phyloP scores from a whole-genome alignment of 2,329 filamentous ascomycete species.

The Sphaerulina populicola region DNA sequence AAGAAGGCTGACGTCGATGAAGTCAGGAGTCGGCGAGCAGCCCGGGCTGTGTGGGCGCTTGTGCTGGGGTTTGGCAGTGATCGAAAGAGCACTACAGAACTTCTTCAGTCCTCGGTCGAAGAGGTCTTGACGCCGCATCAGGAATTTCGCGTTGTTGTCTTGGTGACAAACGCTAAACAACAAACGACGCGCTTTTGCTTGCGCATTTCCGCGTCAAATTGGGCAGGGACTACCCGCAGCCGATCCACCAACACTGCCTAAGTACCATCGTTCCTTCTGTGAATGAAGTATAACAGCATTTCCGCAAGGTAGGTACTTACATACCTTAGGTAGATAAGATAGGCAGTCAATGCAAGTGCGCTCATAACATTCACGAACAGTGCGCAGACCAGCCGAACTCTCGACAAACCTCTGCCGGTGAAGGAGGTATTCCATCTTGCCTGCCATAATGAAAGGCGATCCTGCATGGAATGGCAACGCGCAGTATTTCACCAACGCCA shows the following conservation, averaged over 20 bases:
- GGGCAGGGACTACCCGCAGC: not conserved
- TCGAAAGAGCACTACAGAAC: conserved; percentile 6
- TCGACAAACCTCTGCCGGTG: no score
- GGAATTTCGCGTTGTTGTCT: not conserved
- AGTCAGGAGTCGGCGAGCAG: conserved; percentile 4
- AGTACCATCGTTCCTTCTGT: not conserved
- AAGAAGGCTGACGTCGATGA: not conserved
- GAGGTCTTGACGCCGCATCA: conserved; percentile 1
- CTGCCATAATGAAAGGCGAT: no score
- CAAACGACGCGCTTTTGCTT: not conserved
- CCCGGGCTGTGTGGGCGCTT: not conserved
- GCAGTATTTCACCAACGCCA: no score
- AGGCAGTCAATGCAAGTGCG: not conserved
- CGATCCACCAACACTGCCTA: not conserved
- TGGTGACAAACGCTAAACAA: conserved; percentile 1
- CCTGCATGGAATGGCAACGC: no score
- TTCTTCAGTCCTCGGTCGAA: conserved; percentile 11
- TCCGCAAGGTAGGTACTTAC: not conserved
- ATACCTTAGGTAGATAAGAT: not conserved
- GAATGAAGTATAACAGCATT: not conserved
- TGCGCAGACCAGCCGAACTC: no score
- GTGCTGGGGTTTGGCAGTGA: conserved; percentile 4
- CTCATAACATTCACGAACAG: not conserved
- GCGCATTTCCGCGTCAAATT: not conserved
- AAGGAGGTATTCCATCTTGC: no score